A percentile compares a stretch with the other conserved stretches of the same genome.
Evolutionary conservation across 2,329 filamentous ascomycete genomes (phyloP).

Genomic region (Trichoderma cornu-damae): DNA sequence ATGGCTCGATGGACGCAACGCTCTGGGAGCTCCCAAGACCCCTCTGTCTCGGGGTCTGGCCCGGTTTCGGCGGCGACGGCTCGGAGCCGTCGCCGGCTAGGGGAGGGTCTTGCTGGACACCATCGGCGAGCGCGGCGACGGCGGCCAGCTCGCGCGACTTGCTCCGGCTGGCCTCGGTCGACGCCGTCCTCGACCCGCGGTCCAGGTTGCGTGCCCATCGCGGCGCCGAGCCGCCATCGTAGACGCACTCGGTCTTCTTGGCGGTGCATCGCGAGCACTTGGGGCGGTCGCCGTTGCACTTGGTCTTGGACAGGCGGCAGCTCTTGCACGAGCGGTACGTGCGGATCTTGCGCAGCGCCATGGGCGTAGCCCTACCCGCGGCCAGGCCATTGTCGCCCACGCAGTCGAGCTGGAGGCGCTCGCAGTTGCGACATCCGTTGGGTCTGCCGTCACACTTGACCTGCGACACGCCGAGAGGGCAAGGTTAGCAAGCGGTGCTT

Average conservation of each 20-base stretch:
- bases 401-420: conserved; percentile 40
- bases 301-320: conserved; percentile 39
- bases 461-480: conserved; percentile 24
- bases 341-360: conserved; percentile 36
- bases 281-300: conserved; percentile 39
- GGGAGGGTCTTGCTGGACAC: not conserved
- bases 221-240: conserved; percentile 36
- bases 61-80: not conserved
- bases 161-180: conserved; percentile 14
- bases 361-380: conserved; percentile 26
- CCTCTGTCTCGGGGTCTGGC: not conserved
- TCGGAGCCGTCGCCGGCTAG: not conserved
- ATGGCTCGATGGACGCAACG: conserved; percentile 15
- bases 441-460: conserved; percentile 41
- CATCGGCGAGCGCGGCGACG: conserved; percentile 5
- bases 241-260: conserved; percentile 35
- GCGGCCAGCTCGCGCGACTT: conserved; percentile 13
- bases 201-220: conserved; percentile 35
- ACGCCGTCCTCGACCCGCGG: conserved; percentile 19
- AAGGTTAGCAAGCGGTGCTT: conserved; percentile 5
- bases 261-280: conserved; percentile 34
- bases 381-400: conserved; percentile 34
- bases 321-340: conserved; percentile 39
- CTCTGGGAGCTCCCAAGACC: conserved; percentile 4
- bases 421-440: conserved; percentile 40